These are phyloP conservation scores for Diutina sp. DNA, from an alignment of 1,139 yeast genomes.

Conservation along the genomic window DNA sequence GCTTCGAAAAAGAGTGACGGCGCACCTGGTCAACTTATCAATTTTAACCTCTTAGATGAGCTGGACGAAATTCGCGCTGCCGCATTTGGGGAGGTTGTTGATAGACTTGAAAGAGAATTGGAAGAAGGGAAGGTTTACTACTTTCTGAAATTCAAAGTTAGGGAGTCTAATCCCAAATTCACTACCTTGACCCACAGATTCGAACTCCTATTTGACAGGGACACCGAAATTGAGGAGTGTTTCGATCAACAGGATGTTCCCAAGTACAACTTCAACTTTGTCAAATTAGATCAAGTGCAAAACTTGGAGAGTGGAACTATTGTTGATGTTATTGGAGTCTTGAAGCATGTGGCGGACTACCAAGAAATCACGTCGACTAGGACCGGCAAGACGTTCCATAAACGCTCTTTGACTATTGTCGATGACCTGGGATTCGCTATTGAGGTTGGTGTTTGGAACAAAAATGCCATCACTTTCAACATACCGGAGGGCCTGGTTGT, in stretches of 20 bases:
- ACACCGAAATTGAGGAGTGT: slow-evolving; percentile 64
- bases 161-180: slow-evolving; percentile 76
- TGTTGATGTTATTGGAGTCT: slow-evolving; percentile 79
- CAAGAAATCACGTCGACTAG: slow-evolving; percentile 75
- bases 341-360: slow-evolving; percentile 63
- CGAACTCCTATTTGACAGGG: slow-evolving; percentile 74
- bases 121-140: slow-evolving; percentile 88
- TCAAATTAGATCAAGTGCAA: slow-evolving; percentile 54
- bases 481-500: slow-evolving; percentile 74
- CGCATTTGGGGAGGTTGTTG: slow-evolving; percentile 83
- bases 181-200: slow-evolving; percentile 79
- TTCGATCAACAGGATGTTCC: slow-evolving; percentile 61
- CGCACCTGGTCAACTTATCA: slow-evolving; percentile 61
- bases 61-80: slow-evolving; percentile 96
- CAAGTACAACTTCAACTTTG: slow-evolving; percentile 63
- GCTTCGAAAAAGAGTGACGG: slow-evolving; percentile 76
- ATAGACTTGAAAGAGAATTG: slow-evolving; percentile 56
- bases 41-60: slow-evolving; percentile 81
- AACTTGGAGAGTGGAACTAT: slow-evolving; percentile 58
- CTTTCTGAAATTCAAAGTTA: slow-evolving; percentile 70
- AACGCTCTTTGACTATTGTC: slow-evolving; percentile 78
- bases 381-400: slow-evolving; percentile 83
- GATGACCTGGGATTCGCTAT: slow-evolving; percentile 75
- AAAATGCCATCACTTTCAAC: slow-evolving; percentile 65
- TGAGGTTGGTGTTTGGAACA: slow-evolving; percentile 83